A percentile compares a stretch with the other conserved stretches of the same genome.
Conservation (phyloP, 1,284 basidiomycete genomes). For the Neotropicomus parvogracilis region DNA sequence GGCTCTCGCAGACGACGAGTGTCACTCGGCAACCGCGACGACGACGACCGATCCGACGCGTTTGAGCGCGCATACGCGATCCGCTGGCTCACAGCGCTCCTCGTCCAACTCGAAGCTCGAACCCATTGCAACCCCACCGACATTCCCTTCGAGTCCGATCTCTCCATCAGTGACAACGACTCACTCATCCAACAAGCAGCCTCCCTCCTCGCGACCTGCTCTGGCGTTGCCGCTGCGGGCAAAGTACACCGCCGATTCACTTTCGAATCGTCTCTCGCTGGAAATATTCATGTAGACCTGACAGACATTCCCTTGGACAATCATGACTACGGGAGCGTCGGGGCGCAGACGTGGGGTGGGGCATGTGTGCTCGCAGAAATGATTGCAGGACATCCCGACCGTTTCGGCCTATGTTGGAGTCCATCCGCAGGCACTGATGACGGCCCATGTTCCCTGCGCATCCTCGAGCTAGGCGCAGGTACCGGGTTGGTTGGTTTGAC, state of each 20-base stretch:
- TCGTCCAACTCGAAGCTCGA: constrained; percentile 35
- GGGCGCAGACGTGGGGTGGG: constrained; percentile 89
- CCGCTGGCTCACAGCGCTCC: constrained; percentile 65
- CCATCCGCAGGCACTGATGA: not conserved
- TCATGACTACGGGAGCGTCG: constrained; percentile 72
- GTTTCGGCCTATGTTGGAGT: constrained; percentile 45
- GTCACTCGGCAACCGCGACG: not conserved
- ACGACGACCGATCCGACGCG: constrained; percentile 42
- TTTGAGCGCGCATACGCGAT: constrained; percentile 69
- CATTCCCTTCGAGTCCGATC: too few relatives aligned
- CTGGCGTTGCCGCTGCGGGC: constrained; percentile 56
- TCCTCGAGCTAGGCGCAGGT: constrained; percentile 85
- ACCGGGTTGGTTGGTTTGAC: constrained; percentile 83
- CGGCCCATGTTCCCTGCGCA: constrained; percentile 38
- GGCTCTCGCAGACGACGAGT: constrained; percentile 27
- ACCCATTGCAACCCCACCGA: too few relatives aligned
- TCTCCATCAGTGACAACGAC: constrained; percentile 2
- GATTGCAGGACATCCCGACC: constrained; percentile 57
- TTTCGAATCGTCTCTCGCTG: constrained; percentile 31
- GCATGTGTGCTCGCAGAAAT: constrained; percentile 80
- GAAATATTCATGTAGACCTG: constrained; percentile 44
- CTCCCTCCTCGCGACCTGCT: constrained; percentile 59
- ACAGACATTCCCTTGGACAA: constrained; percentile 74
- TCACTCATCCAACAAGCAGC: constrained; percentile 51
- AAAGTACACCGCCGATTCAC: constrained; percentile 40